Base-by-base conservation (phyloP, 1,284 basidiomycete species). In the Malassezia cuniculi region DNA sequence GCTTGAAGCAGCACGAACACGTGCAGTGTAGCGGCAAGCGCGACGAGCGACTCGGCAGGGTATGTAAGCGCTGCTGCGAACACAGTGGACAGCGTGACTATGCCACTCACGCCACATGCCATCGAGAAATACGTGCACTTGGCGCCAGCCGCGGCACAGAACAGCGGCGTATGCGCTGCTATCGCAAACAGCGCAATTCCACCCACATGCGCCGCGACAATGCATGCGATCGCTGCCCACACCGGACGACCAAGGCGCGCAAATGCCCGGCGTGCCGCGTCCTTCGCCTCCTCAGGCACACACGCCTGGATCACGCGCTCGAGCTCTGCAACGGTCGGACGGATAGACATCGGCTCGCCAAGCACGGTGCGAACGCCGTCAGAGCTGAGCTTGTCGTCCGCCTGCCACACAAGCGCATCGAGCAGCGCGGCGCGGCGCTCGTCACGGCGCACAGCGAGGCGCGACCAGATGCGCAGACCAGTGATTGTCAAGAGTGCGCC, bases 1-100 rank as follows among this genome's bases (percentile, higher is more conserved):
- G 53, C 50, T 20, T 62, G 47, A 3, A 64, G 42, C 8, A 57
- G 47, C 15, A 55, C 45, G 31, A 64, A 55, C 6, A 54, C 48
- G 14, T 52, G 46, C 14, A 60, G 31, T n/a, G 52, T 49, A n/a
- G 38, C 26, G 30, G 39, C 51, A 16, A 54, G 38, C 8, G 33
- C 20, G 12, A 36, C 26, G 3, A 26, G n/a, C 25, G 9, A 26
- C 9, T 26, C 25, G 8, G 9, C 25, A 26, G 25, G n/a, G n/a
- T n/a, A 9, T 26, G 8, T n/a, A n/a, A 26, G n/a, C 25, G 8
- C 9, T 8, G 8, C 9, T 26, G 9, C 8, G 25, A 26, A 26
- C 8, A 26, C n/a, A 8, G 8, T 26, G 25, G 9, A 9, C 25
- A 9, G 8, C n/a, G 25, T n/a, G n/a, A n/a, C 9, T 26, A 26